phyloP scores from a whole-genome alignment of 2,329 filamentous ascomycete species.

The Teratosphaeriaceae sp. region DNA sequence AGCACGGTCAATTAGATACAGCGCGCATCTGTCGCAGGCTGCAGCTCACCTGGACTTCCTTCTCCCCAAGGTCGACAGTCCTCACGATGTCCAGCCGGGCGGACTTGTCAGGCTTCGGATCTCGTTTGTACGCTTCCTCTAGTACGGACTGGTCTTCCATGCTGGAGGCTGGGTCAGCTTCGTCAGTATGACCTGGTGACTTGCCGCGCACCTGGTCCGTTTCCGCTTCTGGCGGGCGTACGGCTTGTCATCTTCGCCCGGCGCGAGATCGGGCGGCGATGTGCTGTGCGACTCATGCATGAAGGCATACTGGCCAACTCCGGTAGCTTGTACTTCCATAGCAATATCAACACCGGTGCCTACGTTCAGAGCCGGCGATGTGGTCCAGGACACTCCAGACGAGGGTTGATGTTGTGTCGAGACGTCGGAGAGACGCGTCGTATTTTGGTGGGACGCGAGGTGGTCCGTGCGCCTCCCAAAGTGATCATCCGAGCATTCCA shows the following conservation, averaged over 20 bases:
- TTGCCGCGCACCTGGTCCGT: conserved; percentile 49
- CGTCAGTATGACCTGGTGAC: neutral
- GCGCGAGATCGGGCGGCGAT: conserved; percentile 47
- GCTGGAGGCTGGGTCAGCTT: conserved; percentile 39
- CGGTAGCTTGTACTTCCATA: neutral
- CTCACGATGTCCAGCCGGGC: conserved; percentile 77
- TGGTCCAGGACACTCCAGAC: no score
- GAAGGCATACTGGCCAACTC: conserved; percentile 42
- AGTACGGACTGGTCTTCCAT: conserved; percentile 84
- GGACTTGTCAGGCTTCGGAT: conserved; percentile 86
- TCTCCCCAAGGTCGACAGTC: conserved; percentile 83
- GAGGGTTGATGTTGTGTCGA: no score
- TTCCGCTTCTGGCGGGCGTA: conserved; percentile 55
- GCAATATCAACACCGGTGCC: neutral
- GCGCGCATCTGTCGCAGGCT: no score
- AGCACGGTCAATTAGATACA: neutral
- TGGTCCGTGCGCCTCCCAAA: no score
- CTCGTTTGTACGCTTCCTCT: conserved; percentile 75
- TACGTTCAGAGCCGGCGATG: no score
- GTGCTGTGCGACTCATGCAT: conserved; percentile 55
- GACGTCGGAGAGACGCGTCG: no score
- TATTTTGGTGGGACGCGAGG: no score
- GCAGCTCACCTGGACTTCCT: conserved; percentile 81
- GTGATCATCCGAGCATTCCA: no score
- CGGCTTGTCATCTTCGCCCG: conserved; percentile 49